phyloP scores from a whole-genome alignment of 129 eudicot species.

The Artemisia annua region DNA sequence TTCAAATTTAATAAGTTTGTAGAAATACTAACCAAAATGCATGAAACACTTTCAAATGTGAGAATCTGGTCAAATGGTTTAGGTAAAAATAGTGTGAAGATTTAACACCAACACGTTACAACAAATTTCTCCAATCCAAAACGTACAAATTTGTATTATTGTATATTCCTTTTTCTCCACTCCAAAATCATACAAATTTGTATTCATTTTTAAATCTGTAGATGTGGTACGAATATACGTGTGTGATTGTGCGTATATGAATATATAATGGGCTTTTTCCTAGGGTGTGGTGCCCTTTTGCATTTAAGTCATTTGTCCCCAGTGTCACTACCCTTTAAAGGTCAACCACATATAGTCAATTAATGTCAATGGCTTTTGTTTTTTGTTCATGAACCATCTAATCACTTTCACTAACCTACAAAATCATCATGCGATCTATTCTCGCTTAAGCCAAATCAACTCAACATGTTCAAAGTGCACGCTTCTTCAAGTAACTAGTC shows the following conservation, averaged over 20 bases:
- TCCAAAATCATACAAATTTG: no score
- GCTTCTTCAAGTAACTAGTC: not conserved
- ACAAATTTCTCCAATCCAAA: no score
- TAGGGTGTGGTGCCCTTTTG: constrained; percentile 24
- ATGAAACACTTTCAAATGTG: no score
- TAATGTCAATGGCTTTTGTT: constrained; percentile 19
- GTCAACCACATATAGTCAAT: constrained; percentile 19
- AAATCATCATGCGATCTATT: constrained; percentile 23
- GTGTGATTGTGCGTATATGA: not conserved
- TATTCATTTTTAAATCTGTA: no score
- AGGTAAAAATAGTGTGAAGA: no score
- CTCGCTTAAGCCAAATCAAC: constrained; percentile 17
- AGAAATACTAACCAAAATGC: no score
- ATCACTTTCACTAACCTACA: constrained; percentile 25
- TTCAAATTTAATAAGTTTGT: no score
- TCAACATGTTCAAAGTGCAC: not conserved
- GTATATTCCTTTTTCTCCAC: no score
- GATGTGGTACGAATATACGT: no score
- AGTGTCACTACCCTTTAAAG: not conserved
- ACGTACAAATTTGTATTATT: no score
- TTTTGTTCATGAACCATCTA: constrained; percentile 23
- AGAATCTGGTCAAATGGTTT: no score
- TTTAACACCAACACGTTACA: no score
- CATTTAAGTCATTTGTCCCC: constrained; percentile 31
- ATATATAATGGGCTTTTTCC: not conserved